These are phyloP conservation scores for Phallus indusiatus DNA, from an alignment of 768 basidiomycete genomes.

Conservation along the genomic window DNA sequence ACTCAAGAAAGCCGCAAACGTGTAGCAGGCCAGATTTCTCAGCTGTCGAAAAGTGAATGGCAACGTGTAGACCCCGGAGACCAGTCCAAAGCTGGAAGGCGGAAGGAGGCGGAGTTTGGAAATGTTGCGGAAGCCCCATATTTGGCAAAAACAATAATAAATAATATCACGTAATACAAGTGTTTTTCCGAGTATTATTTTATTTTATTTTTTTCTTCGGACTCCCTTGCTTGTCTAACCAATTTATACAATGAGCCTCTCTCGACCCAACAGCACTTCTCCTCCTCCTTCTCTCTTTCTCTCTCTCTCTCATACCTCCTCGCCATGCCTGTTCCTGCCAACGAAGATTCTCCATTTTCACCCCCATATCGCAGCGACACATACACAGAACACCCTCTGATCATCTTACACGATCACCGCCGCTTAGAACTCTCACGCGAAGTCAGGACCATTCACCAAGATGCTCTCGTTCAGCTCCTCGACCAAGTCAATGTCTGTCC, in stretches of 20 bases:
- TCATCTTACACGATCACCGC: not conserved
- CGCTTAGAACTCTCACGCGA: not conserved
- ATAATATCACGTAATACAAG: too few species aligned
- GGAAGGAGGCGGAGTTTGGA: too few species aligned
- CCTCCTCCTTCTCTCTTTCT: not conserved
- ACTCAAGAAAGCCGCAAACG: too few species aligned
- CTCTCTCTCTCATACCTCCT: not conserved
- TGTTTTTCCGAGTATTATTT: not conserved
- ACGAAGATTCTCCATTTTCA: not conserved
- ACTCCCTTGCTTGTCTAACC: not conserved
- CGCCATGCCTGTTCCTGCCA: not conserved
- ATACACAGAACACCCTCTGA: not conserved
- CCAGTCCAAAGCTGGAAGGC: too few species aligned
- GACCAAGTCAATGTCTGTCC: not conserved
- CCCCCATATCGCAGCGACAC: conserved; percentile 3
- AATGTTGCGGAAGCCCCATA: too few species aligned
- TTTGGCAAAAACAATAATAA: too few species aligned
- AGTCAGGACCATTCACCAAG: conserved; percentile 4
- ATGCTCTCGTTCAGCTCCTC: not conserved
- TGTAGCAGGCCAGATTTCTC: too few species aligned
- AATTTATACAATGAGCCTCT: not conserved
- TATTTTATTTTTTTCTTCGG: not conserved
- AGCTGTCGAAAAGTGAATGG: too few species aligned
- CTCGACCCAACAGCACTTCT: not conserved
- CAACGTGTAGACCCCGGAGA: too few species aligned